Conservation (phyloP, 345 rosid species). For the Brassica juncea region DNA sequence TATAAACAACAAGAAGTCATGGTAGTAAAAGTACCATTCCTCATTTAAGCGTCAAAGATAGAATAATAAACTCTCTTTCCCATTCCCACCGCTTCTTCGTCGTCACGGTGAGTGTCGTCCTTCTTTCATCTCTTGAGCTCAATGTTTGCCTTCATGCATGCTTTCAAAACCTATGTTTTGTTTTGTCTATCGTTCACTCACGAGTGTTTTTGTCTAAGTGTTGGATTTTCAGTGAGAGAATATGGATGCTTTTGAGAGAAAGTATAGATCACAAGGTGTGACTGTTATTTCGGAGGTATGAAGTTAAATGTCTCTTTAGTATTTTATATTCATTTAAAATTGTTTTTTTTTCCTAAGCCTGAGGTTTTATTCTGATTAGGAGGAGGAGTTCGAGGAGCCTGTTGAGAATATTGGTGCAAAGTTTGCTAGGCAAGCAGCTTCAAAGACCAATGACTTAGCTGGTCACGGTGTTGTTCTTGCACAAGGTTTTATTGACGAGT, state of each 20-base stretch:
- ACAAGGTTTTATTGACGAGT: background rate
- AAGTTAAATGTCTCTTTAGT: background rate
- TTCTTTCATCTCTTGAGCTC: background rate
- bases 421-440: background rate
- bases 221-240: slow-evolving; percentile 5
- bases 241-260: background rate
- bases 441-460: background rate
- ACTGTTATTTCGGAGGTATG: background rate
- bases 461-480: background rate
- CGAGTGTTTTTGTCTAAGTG: background rate
- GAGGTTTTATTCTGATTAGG: background rate
- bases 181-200: no score
- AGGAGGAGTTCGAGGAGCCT: background rate
- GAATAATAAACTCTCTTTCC: background rate
- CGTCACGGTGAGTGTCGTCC: background rate
- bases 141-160: background rate
- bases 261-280: background rate
- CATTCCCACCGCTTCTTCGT: background rate
- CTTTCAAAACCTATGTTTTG: background rate
- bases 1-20: background rate
- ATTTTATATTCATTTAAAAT: background rate
- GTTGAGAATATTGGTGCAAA: background rate
- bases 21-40: slow-evolving; percentile 4
- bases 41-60: background rate
- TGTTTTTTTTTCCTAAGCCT: background rate